These are phyloP conservation scores for Dothidotthia symphoricarpi DNA, from an alignment of 2,329 filamentous ascomycete genomes.

Conservation along the genomic window DNA sequence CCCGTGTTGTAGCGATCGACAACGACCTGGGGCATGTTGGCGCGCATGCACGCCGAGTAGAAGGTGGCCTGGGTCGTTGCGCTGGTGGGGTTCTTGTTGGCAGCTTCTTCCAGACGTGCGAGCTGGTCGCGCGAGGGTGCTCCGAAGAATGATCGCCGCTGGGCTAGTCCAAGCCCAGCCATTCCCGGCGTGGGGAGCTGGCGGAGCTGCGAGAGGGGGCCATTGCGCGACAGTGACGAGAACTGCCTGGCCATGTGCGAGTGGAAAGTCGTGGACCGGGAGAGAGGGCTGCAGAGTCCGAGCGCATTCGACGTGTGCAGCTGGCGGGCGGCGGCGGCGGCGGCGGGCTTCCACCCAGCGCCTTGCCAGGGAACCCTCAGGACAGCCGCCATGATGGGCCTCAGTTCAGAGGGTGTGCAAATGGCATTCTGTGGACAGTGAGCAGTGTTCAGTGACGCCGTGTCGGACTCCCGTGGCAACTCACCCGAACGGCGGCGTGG, in stretches of 20 bases:
- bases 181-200: slow-evolving; percentile 30
- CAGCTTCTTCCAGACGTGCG: slow-evolving; percentile 82
- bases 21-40: slow-evolving; percentile 90
- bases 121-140: slow-evolving; percentile 60
- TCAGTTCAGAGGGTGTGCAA: slow-evolving; percentile 40
- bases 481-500: slow-evolving; percentile 50
- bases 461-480: slow-evolving; percentile 33
- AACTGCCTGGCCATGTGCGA: slow-evolving; percentile 36
- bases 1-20: slow-evolving; percentile 86
- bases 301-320: slow-evolving; percentile 25
- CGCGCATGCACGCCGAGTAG: slow-evolving; percentile 84
- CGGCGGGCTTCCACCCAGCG: slow-evolving; percentile 21
- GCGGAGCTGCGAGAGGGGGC: slow-evolving; percentile 32
- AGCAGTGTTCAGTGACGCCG: slow-evolving; percentile 20
- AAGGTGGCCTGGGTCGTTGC: slow-evolving; percentile 89
- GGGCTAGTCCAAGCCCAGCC: slow-evolving; percentile 42
- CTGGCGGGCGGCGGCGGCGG: slow-evolving; percentile 19
- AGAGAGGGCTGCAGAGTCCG: slow-evolving; percentile 37
- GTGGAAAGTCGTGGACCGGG: slow-evolving; percentile 26
- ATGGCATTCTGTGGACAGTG: slow-evolving; percentile 45
- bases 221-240: slow-evolving; percentile 41
- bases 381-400: slow-evolving; percentile 42
- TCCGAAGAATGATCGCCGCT: slow-evolving; percentile 49
- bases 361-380: slow-evolving; percentile 39
- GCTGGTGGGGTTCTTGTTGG: slow-evolving; percentile 87